Evolutionary conservation across 768 basidiomycete species (phyloP).

Genomic region (Rhodotorula babjevae): DNA sequence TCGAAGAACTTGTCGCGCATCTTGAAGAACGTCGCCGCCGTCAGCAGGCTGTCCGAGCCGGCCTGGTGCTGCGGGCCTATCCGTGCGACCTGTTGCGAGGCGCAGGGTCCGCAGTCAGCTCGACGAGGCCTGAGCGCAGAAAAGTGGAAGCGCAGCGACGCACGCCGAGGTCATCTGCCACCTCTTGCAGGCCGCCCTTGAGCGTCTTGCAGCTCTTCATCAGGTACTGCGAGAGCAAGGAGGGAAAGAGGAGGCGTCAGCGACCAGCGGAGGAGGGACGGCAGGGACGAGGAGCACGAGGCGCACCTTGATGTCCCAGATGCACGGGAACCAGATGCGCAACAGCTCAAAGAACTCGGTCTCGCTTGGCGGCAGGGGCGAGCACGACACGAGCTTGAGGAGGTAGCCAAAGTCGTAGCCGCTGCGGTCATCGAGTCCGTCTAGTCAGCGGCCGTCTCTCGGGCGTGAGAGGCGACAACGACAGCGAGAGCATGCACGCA

Average conservation of each 20-base stretch:
- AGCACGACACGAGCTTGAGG: constrained; percentile 74
- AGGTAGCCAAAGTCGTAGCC: constrained; percentile 99
- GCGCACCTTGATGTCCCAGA: constrained; percentile 82
- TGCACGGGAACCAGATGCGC: constrained; percentile 85
- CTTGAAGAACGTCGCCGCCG: constrained; percentile 91
- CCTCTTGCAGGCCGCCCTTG: constrained; percentile 86
- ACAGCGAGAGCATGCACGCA: constrained; percentile 49
- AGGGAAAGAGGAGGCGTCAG: not conserved
- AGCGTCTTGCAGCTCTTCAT: constrained; percentile 78
- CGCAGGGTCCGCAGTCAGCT: not conserved
- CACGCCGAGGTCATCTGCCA: constrained; percentile 92
- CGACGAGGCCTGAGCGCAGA: too few species aligned
- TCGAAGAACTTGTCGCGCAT: constrained; percentile 88
- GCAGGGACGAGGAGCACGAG: too few species aligned
- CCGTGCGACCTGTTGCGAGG: constrained; percentile 62
- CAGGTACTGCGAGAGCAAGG: constrained; percentile 55
- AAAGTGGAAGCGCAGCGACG: constrained; percentile 46
- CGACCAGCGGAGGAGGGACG: too few species aligned
- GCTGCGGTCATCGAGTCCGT: constrained; percentile 50
- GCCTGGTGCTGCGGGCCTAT: constrained; percentile 91
- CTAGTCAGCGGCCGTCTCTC: not conserved
- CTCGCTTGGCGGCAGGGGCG: constrained; percentile 81
- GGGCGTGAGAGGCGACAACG: not conserved
- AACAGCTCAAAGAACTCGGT: constrained; percentile 83
- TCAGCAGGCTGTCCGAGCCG: constrained; percentile 92